Evolutionary conservation across 164 flowering plant genomes (phyloP).

Genomic region (Vitis rotundifolia): DNA sequence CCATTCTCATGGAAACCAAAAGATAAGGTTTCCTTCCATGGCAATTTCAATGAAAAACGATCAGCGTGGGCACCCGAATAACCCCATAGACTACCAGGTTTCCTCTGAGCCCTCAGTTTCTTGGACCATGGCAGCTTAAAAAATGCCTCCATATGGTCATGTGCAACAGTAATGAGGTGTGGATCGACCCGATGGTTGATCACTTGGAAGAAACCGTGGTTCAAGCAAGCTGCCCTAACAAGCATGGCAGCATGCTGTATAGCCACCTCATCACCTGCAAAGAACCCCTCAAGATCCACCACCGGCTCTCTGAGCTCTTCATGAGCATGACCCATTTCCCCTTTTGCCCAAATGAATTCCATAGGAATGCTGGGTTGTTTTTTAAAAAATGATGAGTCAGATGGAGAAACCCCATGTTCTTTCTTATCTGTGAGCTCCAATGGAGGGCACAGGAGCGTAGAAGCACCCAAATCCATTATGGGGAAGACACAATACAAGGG

Average conservation of each 20-base stretch:
- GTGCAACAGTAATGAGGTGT: constrained; percentile 15
- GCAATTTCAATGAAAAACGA: constrained; percentile 39
- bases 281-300: constrained; percentile 43
- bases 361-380: constrained; percentile 19
- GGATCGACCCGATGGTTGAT: constrained; percentile 49
- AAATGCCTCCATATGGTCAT: constrained; percentile 23
- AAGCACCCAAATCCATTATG: not conserved
- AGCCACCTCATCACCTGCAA: constrained; percentile 28
- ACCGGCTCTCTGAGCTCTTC: constrained; percentile 37
- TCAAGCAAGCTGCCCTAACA: constrained; percentile 33
- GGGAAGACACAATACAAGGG: not conserved
- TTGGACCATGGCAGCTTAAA: constrained; percentile 30
- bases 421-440: constrained; percentile 2
- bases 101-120: constrained; percentile 23
- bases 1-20: constrained; percentile 18
- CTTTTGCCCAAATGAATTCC: constrained; percentile 39
- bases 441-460: constrained; percentile 9
- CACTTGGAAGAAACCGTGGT: constrained; percentile 60
- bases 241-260: constrained; percentile 25
- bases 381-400: constrained; percentile 8
- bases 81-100: constrained; percentile 27
- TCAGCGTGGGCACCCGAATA: constrained; percentile 41
- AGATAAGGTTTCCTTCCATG: constrained; percentile 56
- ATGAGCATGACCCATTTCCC: constrained; percentile 16
- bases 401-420: not conserved